These are phyloP conservation scores for Boehmeria nivea DNA, from an alignment of 306 rosid species.

Conservation along the genomic window DNA sequence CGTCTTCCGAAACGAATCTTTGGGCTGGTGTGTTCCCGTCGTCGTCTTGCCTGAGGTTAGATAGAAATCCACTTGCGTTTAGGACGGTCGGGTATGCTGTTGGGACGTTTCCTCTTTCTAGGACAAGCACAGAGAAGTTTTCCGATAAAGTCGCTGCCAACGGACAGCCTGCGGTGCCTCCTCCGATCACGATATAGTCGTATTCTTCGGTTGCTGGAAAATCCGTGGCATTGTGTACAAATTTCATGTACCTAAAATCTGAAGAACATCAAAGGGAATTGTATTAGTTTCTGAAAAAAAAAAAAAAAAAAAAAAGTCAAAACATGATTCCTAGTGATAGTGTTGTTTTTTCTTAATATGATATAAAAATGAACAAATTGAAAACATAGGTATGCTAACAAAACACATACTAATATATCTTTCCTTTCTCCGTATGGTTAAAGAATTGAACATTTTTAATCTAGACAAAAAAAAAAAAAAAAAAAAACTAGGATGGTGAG, in stretches of 20 bases:
- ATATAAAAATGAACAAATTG: no score
- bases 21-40: constrained; percentile 10
- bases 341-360: no score
- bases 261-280: no score
- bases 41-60: constrained; percentile 7
- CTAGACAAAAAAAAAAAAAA: no score
- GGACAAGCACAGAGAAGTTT: constrained; percentile 25
- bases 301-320: no score
- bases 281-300: no score
- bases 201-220: constrained; percentile 1
- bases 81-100: constrained; percentile 4
- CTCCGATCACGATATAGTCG: constrained; percentile 30
- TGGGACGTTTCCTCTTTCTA: constrained; percentile 25
- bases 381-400: no score
- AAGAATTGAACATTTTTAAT: no score
- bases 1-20: constrained; percentile 22
- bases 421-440: no score
- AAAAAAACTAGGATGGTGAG: no score
- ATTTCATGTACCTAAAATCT: constrained; percentile 23
- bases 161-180: constrained; percentile 32
- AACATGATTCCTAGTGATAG: no score
- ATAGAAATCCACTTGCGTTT: neutral
- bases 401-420: no score
- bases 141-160: constrained; percentile 28
- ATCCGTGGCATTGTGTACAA: constrained; percentile 10